Conservation (phyloP, 192 early-diverging fungal species). For the Jimgerdemannia lactiflua region DNA sequence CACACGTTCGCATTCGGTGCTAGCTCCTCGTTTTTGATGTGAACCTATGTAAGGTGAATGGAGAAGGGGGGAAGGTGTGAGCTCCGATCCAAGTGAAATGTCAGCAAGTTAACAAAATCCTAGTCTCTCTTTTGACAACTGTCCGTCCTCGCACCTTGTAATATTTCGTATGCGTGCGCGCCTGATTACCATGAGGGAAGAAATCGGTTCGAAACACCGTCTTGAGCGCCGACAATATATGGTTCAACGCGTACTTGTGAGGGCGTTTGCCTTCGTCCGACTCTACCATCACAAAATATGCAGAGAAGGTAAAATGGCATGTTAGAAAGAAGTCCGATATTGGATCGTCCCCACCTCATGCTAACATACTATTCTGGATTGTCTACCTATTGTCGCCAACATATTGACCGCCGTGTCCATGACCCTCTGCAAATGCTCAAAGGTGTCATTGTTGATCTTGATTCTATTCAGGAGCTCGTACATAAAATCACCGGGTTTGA, state of each 20-base stretch:
- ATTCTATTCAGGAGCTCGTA: slow-evolving; percentile 26
- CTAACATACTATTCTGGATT: neutral
- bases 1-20: neutral
- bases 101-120: neutral
- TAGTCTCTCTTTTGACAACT: neutral
- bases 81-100: neutral
- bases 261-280: neutral
- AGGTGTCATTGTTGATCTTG: slow-evolving; percentile 4
- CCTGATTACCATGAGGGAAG: neutral
- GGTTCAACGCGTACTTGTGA: slow-evolving; percentile 13
- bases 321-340: neutral
- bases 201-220: slow-evolving; percentile 13
- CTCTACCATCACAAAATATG: neutral
- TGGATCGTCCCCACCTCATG: neutral
- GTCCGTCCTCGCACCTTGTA: slow-evolving; percentile 3
- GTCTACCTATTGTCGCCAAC: slow-evolving; percentile 11
- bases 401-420: slow-evolving; percentile 24
- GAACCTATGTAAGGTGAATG: neutral
- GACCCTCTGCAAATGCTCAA: slow-evolving; percentile 5
- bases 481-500: slow-evolving; percentile 30
- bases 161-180: neutral
- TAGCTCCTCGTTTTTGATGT: neutral
- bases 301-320: neutral
- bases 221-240: slow-evolving; percentile 22
- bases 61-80: neutral